A percentile compares a stretch with the other conserved stretches of the same genome.
These are phyloP conservation scores for Leccinum incarnatum DNA, from an alignment of 768 basidiomycete genomes.

Conservation along the genomic window DNA sequence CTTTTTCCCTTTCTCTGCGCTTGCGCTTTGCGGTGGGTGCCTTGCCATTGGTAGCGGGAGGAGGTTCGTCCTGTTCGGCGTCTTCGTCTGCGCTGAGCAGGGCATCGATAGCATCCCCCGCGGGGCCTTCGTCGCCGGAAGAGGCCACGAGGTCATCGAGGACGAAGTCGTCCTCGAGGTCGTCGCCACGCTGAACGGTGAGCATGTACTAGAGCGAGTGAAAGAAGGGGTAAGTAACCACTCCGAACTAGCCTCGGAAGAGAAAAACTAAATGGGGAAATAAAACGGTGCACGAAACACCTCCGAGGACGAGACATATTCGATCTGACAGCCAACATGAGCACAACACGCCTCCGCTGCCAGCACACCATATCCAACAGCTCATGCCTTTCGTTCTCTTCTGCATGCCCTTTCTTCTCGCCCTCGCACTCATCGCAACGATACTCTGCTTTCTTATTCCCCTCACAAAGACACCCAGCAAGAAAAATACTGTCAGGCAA, in stretches of 20 bases:
- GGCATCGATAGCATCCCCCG: slow-evolving; percentile 36
- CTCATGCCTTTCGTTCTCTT: slow-evolving; percentile 8
- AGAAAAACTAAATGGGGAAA: slow-evolving; percentile 14
- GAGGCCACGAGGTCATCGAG: slow-evolving; percentile 64
- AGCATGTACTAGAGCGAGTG: background rate
- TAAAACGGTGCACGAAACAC: background rate
- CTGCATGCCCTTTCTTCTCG: slow-evolving; percentile 8
- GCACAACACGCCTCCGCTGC: slow-evolving; percentile 22
- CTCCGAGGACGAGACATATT: background rate
- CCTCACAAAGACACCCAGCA: background rate
- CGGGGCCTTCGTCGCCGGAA: slow-evolving; percentile 53
- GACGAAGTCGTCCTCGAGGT: slow-evolving; percentile 81
- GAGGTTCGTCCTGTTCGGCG: slow-evolving; percentile 33
- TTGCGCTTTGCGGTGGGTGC: slow-evolving; percentile 57
- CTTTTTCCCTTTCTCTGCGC: slow-evolving; percentile 69
- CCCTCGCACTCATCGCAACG: slow-evolving; percentile 10
- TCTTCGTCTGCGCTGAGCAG: slow-evolving; percentile 48
- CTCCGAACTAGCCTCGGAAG: background rate
- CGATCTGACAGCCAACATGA: slow-evolving; percentile 25
- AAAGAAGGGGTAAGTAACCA: background rate
- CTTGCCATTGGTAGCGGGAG: slow-evolving; percentile 11
- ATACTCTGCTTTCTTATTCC: slow-evolving; percentile 2
- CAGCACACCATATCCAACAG: slow-evolving; percentile 3
- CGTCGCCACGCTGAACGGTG: slow-evolving; percentile 57
- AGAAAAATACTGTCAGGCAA: background rate